A percentile compares a stretch with the other conserved stretches of the same genome.
Conservation (phyloP, 2,329 filamentous ascomycete genomes). For the Cladosporium phlei region DNA sequence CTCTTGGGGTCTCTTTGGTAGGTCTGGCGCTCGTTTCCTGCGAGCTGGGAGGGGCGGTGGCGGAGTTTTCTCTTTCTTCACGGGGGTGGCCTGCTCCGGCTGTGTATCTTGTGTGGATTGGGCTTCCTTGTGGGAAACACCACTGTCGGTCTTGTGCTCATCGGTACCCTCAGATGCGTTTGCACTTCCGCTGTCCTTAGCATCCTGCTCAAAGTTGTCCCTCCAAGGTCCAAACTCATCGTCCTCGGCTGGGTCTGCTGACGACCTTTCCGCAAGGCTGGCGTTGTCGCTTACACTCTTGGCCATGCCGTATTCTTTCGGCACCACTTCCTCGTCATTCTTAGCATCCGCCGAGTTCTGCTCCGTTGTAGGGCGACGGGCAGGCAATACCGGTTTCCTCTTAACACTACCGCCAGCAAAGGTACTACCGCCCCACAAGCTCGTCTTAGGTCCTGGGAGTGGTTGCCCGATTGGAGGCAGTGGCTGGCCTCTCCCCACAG, state of each 20-base stretch:
- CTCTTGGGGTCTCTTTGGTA: background rate
- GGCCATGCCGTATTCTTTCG: background rate
- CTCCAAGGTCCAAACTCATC: slow-evolving; percentile 26
- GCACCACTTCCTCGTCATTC: background rate
- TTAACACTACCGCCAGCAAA: slow-evolving; percentile 16
- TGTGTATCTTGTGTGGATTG: background rate
- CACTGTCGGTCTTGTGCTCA: background rate
- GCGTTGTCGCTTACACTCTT: background rate
- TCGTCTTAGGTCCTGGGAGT: slow-evolving; percentile 50
- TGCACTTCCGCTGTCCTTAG: background rate
- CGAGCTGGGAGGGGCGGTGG: slow-evolving; percentile 13
- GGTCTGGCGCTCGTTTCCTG: background rate
- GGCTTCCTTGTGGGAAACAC: background rate
- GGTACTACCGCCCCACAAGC: slow-evolving; percentile 16
- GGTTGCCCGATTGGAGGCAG: slow-evolving; percentile 76
- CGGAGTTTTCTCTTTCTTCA: background rate
- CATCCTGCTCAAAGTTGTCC: slow-evolving; percentile 17
- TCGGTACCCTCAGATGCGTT: background rate
- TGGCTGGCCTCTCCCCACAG: slow-evolving; percentile 77
- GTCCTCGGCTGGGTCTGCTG: slow-evolving; percentile 14
- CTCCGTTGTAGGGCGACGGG: slow-evolving; percentile 2
- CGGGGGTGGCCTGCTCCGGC: slow-evolving; percentile 8
- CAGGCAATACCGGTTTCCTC: slow-evolving; percentile 23
- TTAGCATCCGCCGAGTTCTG: background rate
- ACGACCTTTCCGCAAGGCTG: too few relatives aligned